phyloP scores from a whole-genome alignment of 2,329 filamentous ascomycete genomes.

The Cercospora sesami region DNA sequence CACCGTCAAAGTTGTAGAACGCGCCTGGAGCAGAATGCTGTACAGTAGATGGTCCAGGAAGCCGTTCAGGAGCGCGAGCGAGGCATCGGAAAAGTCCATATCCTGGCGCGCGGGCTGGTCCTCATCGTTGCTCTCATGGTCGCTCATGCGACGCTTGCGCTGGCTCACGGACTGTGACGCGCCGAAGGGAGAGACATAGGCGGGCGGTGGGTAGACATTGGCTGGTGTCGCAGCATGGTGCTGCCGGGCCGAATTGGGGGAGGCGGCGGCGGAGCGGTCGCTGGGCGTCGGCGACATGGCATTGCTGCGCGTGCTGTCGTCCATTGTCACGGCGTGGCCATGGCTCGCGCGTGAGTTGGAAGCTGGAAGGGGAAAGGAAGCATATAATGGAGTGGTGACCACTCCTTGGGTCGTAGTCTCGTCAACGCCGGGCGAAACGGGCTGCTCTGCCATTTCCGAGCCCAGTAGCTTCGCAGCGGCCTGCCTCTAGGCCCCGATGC shows the following conservation, averaged over 20 bases:
- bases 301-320: slow-evolving; percentile 14
- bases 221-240: slow-evolving; percentile 26
- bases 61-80: slow-evolving; percentile 78
- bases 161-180: slow-evolving; percentile 91
- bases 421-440: neutral
- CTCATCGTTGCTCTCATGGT: slow-evolving; percentile 58
- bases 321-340: slow-evolving; percentile 7
- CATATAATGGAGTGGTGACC: slow-evolving; percentile 15
- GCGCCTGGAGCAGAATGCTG: slow-evolving; percentile 78
- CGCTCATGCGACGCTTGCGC: slow-evolving; percentile 66
- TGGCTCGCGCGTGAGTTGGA: slow-evolving; percentile 15
- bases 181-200: slow-evolving; percentile 83
- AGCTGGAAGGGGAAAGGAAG: slow-evolving; percentile 19
- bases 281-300: slow-evolving; percentile 19
- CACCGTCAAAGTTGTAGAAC: slow-evolving; percentile 71
- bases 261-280: neutral
- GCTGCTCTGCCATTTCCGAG: slow-evolving; percentile 4
- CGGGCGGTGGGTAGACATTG: slow-evolving; percentile 69
- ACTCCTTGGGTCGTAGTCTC: slow-evolving; percentile 1
- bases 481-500: neutral
- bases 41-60: slow-evolving; percentile 94
- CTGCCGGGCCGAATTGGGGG: slow-evolving; percentile 18
- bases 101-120: slow-evolving; percentile 62
- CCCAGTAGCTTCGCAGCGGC: neutral
- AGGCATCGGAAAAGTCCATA: slow-evolving; percentile 69